A percentile compares a stretch with the other conserved stretches of the same genome.
Conservation (phyloP, 2,329 filamentous ascomycete species). For the Hypoxylon sp. region DNA sequence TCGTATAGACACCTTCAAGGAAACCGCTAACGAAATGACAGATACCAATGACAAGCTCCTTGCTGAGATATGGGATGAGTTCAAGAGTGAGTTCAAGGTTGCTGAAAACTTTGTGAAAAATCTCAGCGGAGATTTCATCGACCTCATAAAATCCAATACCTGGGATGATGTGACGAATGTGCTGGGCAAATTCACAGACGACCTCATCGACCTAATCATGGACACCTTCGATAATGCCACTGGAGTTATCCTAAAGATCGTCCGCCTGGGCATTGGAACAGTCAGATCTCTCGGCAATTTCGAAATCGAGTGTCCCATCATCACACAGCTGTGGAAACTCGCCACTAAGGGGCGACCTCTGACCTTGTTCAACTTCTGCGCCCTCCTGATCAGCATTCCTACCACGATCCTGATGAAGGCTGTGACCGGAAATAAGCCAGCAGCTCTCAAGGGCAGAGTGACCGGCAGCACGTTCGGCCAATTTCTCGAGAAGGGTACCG, state of each 20-base stretch:
- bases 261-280: constrained; percentile 2
- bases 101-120: background rate
- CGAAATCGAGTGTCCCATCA: constrained; percentile 3
- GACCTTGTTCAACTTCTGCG: background rate
- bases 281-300: background rate
- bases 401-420: background rate
- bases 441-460: background rate
- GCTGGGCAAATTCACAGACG: background rate
- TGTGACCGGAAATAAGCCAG: background rate
- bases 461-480: background rate
- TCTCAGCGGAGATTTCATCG: background rate
- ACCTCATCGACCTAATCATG: constrained; percentile 1
- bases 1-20: background rate
- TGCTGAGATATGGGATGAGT: constrained; percentile 2
- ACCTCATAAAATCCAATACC: constrained; percentile 3
- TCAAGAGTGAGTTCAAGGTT: background rate
- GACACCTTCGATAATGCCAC: background rate
- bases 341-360: background rate
- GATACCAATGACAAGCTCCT: background rate
- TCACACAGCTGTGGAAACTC: background rate
- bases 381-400: background rate
- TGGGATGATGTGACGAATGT: constrained; percentile 1
- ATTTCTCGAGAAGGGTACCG: background rate
- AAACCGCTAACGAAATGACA: background rate
- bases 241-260: background rate